Evolutionary conservation across 2,329 filamentous ascomycete genomes (phyloP), one percentile per base, ranked within the genome.

Genomic region (Botryotinia narcissicola): DNA sequence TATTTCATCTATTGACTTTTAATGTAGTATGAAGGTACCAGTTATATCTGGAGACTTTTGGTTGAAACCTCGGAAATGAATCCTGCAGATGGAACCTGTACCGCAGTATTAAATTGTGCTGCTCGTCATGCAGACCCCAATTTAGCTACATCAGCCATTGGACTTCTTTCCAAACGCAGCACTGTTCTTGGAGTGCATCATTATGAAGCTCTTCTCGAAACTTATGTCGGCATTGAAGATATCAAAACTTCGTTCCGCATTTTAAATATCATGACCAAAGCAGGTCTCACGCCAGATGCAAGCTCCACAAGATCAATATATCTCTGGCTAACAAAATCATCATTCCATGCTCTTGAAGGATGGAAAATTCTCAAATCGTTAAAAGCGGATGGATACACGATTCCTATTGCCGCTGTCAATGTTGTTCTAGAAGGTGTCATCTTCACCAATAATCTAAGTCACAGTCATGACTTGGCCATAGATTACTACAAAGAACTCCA

Each of bases 161-260:
- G 90, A 37, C 83, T 90, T 70, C 85, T 95, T 29, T 86, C 87
- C 7, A 84, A 87, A 14, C 86, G 89, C 37, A 86, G 86, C 22
- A 86, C 87, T 1, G 85, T 87, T 59, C 85, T 94, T 54, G 84
- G 86, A 14, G 82, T 87, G 9, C 86, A 92, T 75, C 93, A 98
- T 80, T 97, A 96, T 82, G 94, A 97, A 81, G 87, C 91, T 42
- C 86, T 98, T 42, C 84, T 95, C 10, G 90, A 93, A 73, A 87
- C 92, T 6, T 93, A 97, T 79, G 85, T 89, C 18, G 81, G 82
- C 25, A 83, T 84, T 5, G 85, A 86, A 2, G 89, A 96, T 76
- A 79, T 95, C 12, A 82, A 84, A 37, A 88, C 89, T 40, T 92
- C 92, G 0, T 85, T 97, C 51, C 87, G 88, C 59, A 86, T 92